Conservation (phyloP, 495 filamentous ascomycete genomes). For the Articulospora tetracladia region DNA sequence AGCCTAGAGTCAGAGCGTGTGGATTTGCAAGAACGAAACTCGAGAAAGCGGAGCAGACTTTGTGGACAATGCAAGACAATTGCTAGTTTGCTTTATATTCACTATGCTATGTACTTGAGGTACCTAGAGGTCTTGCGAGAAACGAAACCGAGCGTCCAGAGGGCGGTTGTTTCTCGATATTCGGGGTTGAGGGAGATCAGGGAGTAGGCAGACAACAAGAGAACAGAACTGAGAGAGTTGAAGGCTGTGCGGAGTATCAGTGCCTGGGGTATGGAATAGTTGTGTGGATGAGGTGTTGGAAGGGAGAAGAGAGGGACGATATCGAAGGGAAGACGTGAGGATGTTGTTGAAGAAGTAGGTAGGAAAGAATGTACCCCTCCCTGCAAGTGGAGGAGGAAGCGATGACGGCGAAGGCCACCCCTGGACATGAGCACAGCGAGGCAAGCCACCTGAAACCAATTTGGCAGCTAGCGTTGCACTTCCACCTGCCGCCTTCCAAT, state of each 20-base stretch:
- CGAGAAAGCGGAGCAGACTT: slow-evolving; percentile 28
- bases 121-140: slow-evolving; percentile 17
- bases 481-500: slow-evolving; percentile 15
- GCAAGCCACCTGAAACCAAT: slow-evolving; percentile 8
- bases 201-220: not conserved
- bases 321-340: slow-evolving; percentile 9
- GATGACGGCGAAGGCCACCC: slow-evolving; percentile 10
- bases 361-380: slow-evolving; percentile 15
- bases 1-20: slow-evolving; percentile 22
- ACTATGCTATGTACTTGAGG: slow-evolving; percentile 49
- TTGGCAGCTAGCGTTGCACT: slow-evolving; percentile 17
- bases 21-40: slow-evolving; percentile 23
- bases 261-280: too few relatives aligned
- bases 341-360: slow-evolving; percentile 18
- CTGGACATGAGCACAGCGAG: not conserved
- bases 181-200: slow-evolving; percentile 12
- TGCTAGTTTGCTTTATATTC: slow-evolving; percentile 43
- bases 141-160: slow-evolving; percentile 13
- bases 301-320: not conserved
- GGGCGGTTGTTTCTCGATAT: slow-evolving; percentile 2
- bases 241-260: too few relatives aligned
- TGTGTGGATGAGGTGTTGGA: not conserved
- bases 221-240: not conserved
- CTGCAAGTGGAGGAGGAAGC: slow-evolving; percentile 1
- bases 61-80: slow-evolving; percentile 33